phyloP scores from a whole-genome alignment of 2,329 filamentous ascomycete species.

The Shiraia sp. region DNA sequence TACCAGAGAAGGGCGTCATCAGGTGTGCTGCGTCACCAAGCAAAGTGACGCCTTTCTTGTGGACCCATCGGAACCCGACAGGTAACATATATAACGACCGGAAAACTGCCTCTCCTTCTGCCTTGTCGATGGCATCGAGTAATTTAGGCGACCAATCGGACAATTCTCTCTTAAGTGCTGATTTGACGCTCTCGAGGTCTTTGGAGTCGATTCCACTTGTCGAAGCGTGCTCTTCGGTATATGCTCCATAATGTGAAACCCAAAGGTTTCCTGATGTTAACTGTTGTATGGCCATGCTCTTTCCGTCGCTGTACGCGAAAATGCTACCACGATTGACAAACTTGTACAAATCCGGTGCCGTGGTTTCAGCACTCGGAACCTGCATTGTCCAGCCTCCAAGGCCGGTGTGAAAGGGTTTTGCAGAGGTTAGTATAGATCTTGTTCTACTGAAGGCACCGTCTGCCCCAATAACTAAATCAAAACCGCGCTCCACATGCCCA shows the following conservation, averaged over 20 bases:
- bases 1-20: slow-evolving; percentile 44
- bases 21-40: slow-evolving; percentile 49
- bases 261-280: slow-evolving; percentile 39
- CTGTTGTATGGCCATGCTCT: slow-evolving; percentile 34
- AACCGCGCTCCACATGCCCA: slow-evolving; percentile 31
- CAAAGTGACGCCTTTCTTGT: slow-evolving; percentile 43
- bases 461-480: slow-evolving; percentile 50
- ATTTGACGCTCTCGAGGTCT: slow-evolving; percentile 20
- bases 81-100: slow-evolving; percentile 47
- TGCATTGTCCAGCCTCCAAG: slow-evolving; percentile 37
- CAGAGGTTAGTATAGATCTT: slow-evolving; percentile 33
- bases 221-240: slow-evolving; percentile 28
- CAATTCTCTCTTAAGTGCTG: slow-evolving; percentile 23
- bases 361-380: slow-evolving; percentile 30
- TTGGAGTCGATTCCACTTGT: slow-evolving; percentile 22
- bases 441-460: slow-evolving; percentile 51
- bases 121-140: slow-evolving; percentile 25
- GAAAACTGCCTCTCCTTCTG: slow-evolving; percentile 21
- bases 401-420: slow-evolving; percentile 43
- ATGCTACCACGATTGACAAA: slow-evolving; percentile 42
- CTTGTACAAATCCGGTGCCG: slow-evolving; percentile 32
- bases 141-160: slow-evolving; percentile 39
- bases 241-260: slow-evolving; percentile 24
- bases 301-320: slow-evolving; percentile 35
- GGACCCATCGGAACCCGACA: slow-evolving; percentile 43